phyloP scores from a whole-genome alignment of 345 rosid genomes.

The Citrus hindsii region DNA sequence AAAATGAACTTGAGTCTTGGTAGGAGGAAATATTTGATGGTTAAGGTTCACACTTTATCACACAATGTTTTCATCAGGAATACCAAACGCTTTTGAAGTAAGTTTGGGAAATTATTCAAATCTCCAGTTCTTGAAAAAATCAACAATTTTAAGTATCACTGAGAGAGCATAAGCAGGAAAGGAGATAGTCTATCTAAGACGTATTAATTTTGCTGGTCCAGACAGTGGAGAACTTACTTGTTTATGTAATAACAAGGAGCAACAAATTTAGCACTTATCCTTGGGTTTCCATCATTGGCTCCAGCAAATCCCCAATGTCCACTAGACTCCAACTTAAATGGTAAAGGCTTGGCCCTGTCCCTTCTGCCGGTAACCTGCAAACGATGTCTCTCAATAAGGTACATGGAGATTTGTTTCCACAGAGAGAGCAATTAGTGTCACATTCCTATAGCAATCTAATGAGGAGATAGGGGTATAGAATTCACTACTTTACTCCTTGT shows the following conservation, averaged over 20 bases:
- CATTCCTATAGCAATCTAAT: background rate
- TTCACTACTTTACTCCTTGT: background rate
- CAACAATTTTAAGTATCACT: background rate
- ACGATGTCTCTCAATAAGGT: constrained; percentile 8
- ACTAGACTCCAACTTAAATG: constrained; percentile 72
- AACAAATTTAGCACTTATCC: constrained; percentile 71
- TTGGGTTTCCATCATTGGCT: constrained; percentile 78
- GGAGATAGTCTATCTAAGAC: background rate
- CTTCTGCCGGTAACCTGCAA: constrained; percentile 94
- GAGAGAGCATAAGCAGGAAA: background rate
- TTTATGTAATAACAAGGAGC: constrained; percentile 91
- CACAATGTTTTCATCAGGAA: background rate
- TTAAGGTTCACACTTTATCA: background rate
- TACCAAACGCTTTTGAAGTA: background rate
- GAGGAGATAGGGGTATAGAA: background rate
- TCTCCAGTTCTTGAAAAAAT: background rate
- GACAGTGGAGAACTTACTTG: constrained; percentile 44
- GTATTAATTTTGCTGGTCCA: background rate
- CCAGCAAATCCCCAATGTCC: constrained; percentile 96
- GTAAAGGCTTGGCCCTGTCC: constrained; percentile 93
- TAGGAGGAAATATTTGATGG: background rate
- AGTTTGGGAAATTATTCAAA: background rate
- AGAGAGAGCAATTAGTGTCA: background rate
- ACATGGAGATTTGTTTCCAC: background rate
- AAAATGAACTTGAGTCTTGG: background rate